Evolutionary conservation across 2,329 filamentous ascomycete genomes (phyloP).

Genomic region (Curvularia lunata): DNA sequence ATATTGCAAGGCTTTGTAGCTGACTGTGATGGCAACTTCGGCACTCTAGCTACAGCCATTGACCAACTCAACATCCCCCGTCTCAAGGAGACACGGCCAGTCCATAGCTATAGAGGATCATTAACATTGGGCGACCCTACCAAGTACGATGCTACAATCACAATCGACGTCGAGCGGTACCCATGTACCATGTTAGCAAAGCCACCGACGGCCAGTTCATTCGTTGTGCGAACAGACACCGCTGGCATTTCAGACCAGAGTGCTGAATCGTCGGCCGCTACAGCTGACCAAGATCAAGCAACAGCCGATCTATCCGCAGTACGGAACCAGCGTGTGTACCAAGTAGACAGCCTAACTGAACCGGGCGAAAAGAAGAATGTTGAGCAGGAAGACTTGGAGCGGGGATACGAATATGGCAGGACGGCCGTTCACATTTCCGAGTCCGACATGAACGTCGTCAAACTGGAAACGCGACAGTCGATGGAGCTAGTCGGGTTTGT

Average conservation of each 20-base stretch:
- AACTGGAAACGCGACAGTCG: slow-evolving; percentile 74
- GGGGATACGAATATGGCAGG: slow-evolving; percentile 90
- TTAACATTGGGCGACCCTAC: slow-evolving; percentile 79
- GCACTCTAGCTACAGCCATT: slow-evolving; percentile 86
- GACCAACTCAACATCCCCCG: slow-evolving; percentile 78
- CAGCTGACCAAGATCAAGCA: slow-evolving; percentile 50
- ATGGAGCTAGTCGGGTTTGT: slow-evolving; percentile 91
- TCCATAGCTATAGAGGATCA: slow-evolving; percentile 78
- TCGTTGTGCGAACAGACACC: slow-evolving; percentile 63
- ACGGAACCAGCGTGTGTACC: slow-evolving; percentile 79
- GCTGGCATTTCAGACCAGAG: slow-evolving; percentile 55
- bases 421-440: slow-evolving; percentile 90
- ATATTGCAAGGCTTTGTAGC: slow-evolving; percentile 70
- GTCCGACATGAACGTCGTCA: slow-evolving; percentile 87
- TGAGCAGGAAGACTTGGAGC: slow-evolving; percentile 81
- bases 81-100: slow-evolving; percentile 76
- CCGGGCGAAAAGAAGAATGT: slow-evolving; percentile 84
- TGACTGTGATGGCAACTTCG: slow-evolving; percentile 72
- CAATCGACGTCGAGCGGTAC: slow-evolving; percentile 88
- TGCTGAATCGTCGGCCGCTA: slow-evolving; percentile 61
- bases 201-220: slow-evolving; percentile 77
- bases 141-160: slow-evolving; percentile 75
- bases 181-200: slow-evolving; percentile 81
- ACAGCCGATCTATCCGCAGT: slow-evolving; percentile 66
- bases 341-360: slow-evolving; percentile 74